Conservation (phyloP, 2,329 filamentous ascomycete species). For the Ophiocordyceps camponoti-rufipedis region DNA sequence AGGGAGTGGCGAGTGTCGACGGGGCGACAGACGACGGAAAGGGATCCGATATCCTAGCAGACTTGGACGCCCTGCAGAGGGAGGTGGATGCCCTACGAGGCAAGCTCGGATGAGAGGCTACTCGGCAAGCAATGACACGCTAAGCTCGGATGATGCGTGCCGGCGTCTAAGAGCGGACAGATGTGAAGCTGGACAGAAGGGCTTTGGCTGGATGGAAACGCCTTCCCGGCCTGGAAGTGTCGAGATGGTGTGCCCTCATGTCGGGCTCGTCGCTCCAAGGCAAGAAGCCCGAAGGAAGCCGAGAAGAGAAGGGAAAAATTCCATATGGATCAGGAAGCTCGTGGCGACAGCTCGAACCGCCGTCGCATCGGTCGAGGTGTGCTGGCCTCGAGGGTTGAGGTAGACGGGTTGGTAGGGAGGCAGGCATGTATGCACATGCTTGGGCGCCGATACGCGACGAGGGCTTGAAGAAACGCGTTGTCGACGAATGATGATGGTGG, state of each 20-base stretch:
- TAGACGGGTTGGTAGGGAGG: not conserved
- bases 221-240: not conserved
- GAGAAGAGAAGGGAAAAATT: not conserved
- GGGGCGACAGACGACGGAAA: constrained; percentile 11
- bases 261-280: not conserved
- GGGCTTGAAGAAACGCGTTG: too few species aligned
- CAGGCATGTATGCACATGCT: not conserved
- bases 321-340: not conserved
- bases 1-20: not conserved
- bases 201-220: not conserved
- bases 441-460: not conserved
- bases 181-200: not conserved
- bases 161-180: not conserved
- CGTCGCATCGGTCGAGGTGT: not conserved
- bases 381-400: not conserved
- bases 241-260: not conserved
- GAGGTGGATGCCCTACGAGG: constrained; percentile 51
- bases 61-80: constrained; percentile 51
- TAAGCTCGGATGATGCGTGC: not conserved
- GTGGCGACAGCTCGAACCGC: not conserved
- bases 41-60: constrained; percentile 47
- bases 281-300: not conserved
- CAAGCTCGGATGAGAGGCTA: constrained; percentile 6
- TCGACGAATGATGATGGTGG: too few species aligned
- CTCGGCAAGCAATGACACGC: not conserved